Evolutionary conservation across 352 stramenopile species (phyloP).

Genomic region (Hyaloperonospora arabidopsidis): DNA sequence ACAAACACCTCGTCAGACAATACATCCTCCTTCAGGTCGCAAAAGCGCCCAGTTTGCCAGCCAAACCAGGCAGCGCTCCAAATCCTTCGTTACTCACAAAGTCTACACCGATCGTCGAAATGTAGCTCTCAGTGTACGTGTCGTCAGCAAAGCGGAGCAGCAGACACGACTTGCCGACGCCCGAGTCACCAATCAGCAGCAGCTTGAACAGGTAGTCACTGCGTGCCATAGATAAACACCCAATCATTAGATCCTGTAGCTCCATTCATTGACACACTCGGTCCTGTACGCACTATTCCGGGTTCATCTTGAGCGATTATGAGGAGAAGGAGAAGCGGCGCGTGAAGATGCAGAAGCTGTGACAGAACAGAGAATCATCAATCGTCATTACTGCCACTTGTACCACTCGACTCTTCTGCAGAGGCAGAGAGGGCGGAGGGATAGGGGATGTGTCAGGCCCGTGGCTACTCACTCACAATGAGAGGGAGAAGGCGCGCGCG

Average conservation of each 20-base stretch:
- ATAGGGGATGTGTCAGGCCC: neutral
- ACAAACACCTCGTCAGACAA: constrained; percentile 17
- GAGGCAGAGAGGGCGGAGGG: neutral
- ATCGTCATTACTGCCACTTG: constrained; percentile 3
- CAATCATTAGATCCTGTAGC: constrained; percentile 7
- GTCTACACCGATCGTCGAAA: constrained; percentile 99
- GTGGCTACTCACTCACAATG: neutral
- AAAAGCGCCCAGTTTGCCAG: too few relatives aligned
- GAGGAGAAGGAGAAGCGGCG: constrained; percentile 8
- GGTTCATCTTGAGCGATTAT: constrained; percentile 69
- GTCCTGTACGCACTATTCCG: constrained; percentile 85
- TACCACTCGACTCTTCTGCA: neutral
- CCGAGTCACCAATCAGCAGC: constrained; percentile 95
- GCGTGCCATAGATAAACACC: constrained; percentile 8
- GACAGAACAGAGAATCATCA: constrained; percentile 9
- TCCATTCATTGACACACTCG: neutral
- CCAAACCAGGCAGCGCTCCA: neutral
- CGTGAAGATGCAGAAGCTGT: constrained; percentile 25
- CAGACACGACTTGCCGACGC: constrained; percentile 98
- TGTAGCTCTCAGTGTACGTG: constrained; percentile 99
- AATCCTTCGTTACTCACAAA: constrained; percentile 86
- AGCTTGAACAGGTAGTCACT: constrained; percentile 99
- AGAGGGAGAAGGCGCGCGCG: constrained; percentile 17
- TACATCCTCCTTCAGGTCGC: neutral
- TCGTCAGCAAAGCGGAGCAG: constrained; percentile 98